Evolutionary conservation across 176 grass and related monocot species (phyloP).

Genomic region (Juncus effusus): DNA sequence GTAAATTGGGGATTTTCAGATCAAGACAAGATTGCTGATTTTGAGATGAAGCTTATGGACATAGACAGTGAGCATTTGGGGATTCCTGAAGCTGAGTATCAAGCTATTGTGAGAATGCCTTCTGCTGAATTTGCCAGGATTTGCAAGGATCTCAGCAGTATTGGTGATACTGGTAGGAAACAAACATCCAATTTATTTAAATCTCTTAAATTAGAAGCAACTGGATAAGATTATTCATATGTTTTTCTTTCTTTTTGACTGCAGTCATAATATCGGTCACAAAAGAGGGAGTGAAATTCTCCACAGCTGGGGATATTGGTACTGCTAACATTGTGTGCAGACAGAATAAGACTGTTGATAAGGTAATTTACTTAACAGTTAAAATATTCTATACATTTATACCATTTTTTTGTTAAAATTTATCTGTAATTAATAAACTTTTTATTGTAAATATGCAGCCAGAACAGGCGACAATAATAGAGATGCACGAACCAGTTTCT

Average conservation of each 20-base stretch:
- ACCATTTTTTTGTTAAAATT: background rate
- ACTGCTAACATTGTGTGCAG: conserved; percentile 91
- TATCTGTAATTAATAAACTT: background rate
- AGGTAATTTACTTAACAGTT: conserved; percentile 31
- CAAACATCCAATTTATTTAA: background rate
- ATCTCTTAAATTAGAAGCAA: background rate
- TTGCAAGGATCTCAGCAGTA: conserved; percentile 92
- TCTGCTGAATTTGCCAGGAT: conserved; percentile 74
- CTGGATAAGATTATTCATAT: background rate
- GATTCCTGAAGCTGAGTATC: conserved; percentile 88
- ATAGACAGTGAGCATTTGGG: conserved; percentile 86
- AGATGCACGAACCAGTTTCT: conserved; percentile 90
- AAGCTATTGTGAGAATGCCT: conserved; percentile 84
- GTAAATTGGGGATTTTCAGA: conserved; percentile 25
- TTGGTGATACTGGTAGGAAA: conserved; percentile 64
- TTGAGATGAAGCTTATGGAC: conserved; percentile 98
- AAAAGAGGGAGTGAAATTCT: conserved; percentile 96
- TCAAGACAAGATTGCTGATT: conserved; percentile 88
- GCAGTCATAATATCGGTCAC: conserved; percentile 88
- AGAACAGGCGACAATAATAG: conserved; percentile 67
- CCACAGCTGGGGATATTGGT: conserved; percentile 89
- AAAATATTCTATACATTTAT: background rate
- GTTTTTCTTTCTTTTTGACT: background rate
- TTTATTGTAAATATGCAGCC: conserved; percentile 40
- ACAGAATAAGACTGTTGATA: conserved; percentile 91